phyloP scores from a whole-genome alignment of 2,329 filamentous ascomycete genomes.

The Neonectria faginata region DNA sequence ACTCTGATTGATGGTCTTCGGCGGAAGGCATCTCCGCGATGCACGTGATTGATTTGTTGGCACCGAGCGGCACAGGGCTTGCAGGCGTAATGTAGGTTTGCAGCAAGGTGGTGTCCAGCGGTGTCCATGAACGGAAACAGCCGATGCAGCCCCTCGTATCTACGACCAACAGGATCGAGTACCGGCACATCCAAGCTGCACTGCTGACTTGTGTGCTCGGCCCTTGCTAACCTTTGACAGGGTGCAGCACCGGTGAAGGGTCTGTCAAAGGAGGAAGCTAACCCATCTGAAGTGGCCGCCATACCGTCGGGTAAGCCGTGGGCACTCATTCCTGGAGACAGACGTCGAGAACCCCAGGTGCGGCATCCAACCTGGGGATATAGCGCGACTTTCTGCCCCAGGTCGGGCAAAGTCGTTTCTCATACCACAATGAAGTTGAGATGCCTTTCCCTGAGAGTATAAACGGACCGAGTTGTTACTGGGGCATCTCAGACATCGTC shows the following conservation, averaged over 20 bases:
- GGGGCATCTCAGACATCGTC: no score
- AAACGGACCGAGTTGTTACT: no score
- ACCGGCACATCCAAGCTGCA: not conserved
- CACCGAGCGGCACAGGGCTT: not conserved
- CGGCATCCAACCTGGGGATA: no score
- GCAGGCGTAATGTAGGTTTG: constrained; percentile 1
- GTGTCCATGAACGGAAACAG: constrained; percentile 2
- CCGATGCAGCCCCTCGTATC: not conserved
- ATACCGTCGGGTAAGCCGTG: no score
- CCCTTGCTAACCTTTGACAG: not conserved
- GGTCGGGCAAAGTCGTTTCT: no score
- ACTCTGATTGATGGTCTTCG: not conserved
- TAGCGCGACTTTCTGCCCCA: no score
- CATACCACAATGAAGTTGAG: no score
- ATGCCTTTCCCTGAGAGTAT: no score
- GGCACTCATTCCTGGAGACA: no score
- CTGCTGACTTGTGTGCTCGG: not conserved
- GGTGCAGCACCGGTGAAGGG: not conserved
- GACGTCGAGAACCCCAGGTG: no score
- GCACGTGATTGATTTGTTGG: not conserved
- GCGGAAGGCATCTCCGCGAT: not conserved
- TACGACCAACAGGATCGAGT: not conserved
- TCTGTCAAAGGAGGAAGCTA: no score
- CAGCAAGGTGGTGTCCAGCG: not conserved
- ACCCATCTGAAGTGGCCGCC: no score